Evolutionary conservation across 2,329 filamentous ascomycete genomes (phyloP), one percentile per base, ranked within the genome.

Genomic region (Capronia epimyces): DNA sequence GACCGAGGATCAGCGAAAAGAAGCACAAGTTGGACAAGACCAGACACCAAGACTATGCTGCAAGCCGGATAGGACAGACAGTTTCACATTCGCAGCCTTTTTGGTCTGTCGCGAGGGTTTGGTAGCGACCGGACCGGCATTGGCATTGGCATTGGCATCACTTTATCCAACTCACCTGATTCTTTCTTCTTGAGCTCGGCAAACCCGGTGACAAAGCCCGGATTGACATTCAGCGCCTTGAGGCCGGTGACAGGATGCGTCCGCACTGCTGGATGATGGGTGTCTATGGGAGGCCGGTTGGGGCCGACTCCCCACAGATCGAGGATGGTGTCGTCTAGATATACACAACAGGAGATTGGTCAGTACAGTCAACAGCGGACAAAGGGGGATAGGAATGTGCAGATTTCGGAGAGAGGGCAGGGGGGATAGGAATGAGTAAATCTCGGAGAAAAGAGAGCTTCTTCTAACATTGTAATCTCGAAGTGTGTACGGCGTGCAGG

Each of bases 181-280:
- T 78, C 75, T 4, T 63, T 59, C 49, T 73, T 75, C 50, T 76
- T 76, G 9, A 78, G 65, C 59, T 76, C 74, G 3, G 71, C 71
- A 53, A 79, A 75, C 0, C 67, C 69, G 8, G 71, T 73, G 0
- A 76, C 73, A 37, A 74, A 76, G 0, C 50, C 44, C 1, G 57
- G 53, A 41, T 62, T 63, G 34, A 60, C 54, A 45, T 55, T 55
- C 25, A 62, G 32, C 13, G 55, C 43, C 45, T 63, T 61, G 10
- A 60, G 46, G 12, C 50, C 43, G 3, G 61, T 58, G 9, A 63
- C 60, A 1, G 61, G 61, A 49, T 63, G 61, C 2, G 60, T 63
- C 10, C 61, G 59, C 18, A 63, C 57, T 32, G 49, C 47, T 13
- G 60, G 60, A 51, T 63, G 60, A 43, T 54, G 48, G n/a, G 47